Conservation (phyloP, 1,284 basidiomycete species). For the Ceratobasidium sp. region DNA sequence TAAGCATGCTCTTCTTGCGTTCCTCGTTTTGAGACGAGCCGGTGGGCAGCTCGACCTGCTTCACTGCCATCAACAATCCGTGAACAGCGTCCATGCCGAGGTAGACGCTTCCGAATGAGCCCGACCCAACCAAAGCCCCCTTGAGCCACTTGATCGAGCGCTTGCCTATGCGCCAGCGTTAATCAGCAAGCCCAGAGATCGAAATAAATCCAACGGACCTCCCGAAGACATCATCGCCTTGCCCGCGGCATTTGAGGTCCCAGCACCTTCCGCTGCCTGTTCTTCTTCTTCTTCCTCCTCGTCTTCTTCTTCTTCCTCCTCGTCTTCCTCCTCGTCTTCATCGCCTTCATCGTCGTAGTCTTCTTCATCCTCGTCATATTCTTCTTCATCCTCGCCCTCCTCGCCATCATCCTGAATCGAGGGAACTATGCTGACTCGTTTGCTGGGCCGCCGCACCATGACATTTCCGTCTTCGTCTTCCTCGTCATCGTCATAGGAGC, state of each 20-base stretch:
- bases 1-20: constrained; percentile 93
- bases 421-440: constrained; percentile 13
- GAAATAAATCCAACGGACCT: constrained; percentile 53
- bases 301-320: constrained; percentile 59
- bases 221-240: constrained; percentile 68
- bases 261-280: constrained; percentile 52
- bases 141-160: constrained; percentile 96
- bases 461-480: constrained; percentile 49
- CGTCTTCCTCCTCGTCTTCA: constrained; percentile 53
- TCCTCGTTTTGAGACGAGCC: constrained; percentile 89
- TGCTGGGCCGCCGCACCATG: constrained; percentile 14
- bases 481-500: constrained; percentile 50
- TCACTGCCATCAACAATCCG: constrained; percentile 97
- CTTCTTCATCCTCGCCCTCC: constrained; percentile 44
- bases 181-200: background rate
- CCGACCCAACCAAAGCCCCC: constrained; percentile 95
- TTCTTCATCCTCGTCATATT: constrained; percentile 54
- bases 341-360: constrained; percentile 56
- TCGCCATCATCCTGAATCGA: constrained; percentile 43
- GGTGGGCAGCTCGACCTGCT: constrained; percentile 95
- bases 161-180: constrained; percentile 50
- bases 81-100: constrained; percentile 96
- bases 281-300: constrained; percentile 52
- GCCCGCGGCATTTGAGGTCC: constrained; percentile 52
- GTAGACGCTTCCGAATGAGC: constrained; percentile 94